phyloP scores from a whole-genome alignment of 441 rosid species.

The Francoa sonchifolia region DNA sequence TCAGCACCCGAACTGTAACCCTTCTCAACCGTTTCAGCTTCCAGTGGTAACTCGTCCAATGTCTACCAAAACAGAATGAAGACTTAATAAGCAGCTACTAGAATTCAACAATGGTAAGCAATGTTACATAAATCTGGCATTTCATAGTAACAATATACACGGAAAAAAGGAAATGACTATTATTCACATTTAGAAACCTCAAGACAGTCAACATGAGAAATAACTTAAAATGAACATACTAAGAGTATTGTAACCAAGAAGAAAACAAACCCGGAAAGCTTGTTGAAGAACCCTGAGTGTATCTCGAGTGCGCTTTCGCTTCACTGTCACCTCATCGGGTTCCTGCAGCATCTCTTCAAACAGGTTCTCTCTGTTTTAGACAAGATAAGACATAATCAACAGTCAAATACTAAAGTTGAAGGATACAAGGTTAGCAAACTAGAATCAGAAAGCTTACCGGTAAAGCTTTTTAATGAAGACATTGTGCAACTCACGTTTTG shows the following conservation, averaged over 20 bases:
- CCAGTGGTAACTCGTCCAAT: slow-evolving; percentile 90
- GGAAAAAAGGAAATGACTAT: no score
- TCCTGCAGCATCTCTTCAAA: slow-evolving; percentile 99
- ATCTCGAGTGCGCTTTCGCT: slow-evolving; percentile 84
- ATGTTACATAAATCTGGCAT: no score
- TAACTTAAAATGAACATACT: no score
- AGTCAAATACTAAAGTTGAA: slow-evolving; percentile 3
- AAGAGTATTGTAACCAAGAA: neutral
- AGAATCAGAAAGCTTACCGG: slow-evolving; percentile 14
- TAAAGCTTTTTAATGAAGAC: slow-evolving; percentile 69
- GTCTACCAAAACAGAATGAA: slow-evolving; percentile 33
- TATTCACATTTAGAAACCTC: no score
- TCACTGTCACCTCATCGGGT: slow-evolving; percentile 76
- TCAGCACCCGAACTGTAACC: slow-evolving; percentile 61
- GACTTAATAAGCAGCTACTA: slow-evolving; percentile 1
- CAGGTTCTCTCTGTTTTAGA: slow-evolving; percentile 72
- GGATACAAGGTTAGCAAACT: neutral
- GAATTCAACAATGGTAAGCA: no score
- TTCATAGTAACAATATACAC: no score
- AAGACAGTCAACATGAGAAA: no score
- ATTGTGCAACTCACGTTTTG: slow-evolving; percentile 77
- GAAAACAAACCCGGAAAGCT: slow-evolving; percentile 70
- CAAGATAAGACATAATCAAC: slow-evolving; percentile 5
- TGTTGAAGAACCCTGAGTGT: slow-evolving; percentile 84
- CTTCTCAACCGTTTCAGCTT: slow-evolving; percentile 83